phyloP scores from a whole-genome alignment of 768 basidiomycete species.

The Termitomyces sp. region DNA sequence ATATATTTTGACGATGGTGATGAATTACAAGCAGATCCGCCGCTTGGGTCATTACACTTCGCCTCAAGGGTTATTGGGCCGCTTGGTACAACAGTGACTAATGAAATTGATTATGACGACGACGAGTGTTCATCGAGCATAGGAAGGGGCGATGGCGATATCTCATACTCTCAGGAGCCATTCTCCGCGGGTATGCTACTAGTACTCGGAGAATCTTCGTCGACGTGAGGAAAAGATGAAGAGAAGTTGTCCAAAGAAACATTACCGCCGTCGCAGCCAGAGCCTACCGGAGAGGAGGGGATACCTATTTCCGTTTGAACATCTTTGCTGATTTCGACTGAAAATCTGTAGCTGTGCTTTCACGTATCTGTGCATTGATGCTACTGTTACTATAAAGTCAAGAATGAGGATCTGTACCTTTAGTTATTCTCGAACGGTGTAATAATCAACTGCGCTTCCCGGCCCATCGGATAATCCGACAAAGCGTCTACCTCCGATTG shows the following conservation, averaged over 20 bases:
- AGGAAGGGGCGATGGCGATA: slow-evolving; percentile 14
- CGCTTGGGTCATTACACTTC: slow-evolving; percentile 17
- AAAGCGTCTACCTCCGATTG: too few species aligned
- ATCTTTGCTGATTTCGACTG: background rate
- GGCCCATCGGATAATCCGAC: too few species aligned
- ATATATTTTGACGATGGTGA: slow-evolving; percentile 21
- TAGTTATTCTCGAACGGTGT: too few species aligned
- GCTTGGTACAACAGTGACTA: slow-evolving; percentile 24
- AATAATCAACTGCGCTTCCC: too few species aligned
- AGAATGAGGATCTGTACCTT: too few species aligned
- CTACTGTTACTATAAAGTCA: too few species aligned
- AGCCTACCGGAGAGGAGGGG: background rate
- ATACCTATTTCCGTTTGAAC: background rate
- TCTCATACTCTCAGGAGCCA: slow-evolving; percentile 21
- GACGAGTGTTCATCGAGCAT: background rate
- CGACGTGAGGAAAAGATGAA: background rate
- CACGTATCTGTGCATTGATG: background rate
- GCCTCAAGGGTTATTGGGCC: slow-evolving; percentile 23
- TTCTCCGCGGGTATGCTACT: slow-evolving; percentile 15
- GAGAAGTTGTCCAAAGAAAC: background rate
- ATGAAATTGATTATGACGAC: slow-evolving; percentile 11
- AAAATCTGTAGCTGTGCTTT: background rate
- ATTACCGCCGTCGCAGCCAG: background rate
- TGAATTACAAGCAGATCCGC: slow-evolving; percentile 2
- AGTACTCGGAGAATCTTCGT: background rate